Evolutionary conservation across 2,329 filamentous ascomycete species (phyloP), one percentile per base, ranked within the genome.

Genomic region (Venturia asperata): DNA sequence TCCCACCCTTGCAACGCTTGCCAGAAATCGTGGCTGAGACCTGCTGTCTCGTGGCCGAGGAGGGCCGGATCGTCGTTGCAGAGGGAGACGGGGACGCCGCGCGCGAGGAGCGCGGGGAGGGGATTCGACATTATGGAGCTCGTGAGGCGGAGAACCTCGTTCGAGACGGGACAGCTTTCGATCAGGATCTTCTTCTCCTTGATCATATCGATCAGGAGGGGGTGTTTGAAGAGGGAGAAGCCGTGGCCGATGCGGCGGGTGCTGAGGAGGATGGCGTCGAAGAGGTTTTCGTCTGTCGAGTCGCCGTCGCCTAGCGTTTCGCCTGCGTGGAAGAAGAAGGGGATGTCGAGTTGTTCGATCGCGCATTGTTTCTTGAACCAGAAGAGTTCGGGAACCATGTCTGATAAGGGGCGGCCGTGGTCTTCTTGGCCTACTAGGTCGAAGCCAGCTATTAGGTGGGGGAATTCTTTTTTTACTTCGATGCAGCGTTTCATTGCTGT

Each of bases 291-390:
- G 71, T 97, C 92, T 0, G 89, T 88, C 24, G 81, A 82, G 69
- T 86, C 87, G 37, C 91, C 92, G 67, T 90, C 86, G 19, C 91
- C 91, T 0, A 96, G 84, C 42, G 87, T 91, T 77, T 97, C 92
- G 68, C 92, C 93, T 0, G 93, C 92, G 74, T 97, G 92, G 79
- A 97, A 95, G 80, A 96, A 96, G 79, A 97, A 96, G 0, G 93
- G 93, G 11, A 99, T 86, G 62, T 91, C 85, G 45, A 97, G 84
- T 2, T 84, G 85, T 71, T 91, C 87, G 72, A 90, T 82, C 0
- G 85, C 84, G 74, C 92, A 97, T 70, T 88, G 85, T 75, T 93
- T 92, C 68, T 87, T 87, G 82, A 97, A 97, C 91, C 91, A 97
- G 76, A 97, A 93, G 0, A 97, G 79, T 71, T 96, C 86, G 0